Evolutionary conservation across 2,329 filamentous ascomycete genomes (phyloP).

Genomic region (Pseudogymnoascus sp.): DNA sequence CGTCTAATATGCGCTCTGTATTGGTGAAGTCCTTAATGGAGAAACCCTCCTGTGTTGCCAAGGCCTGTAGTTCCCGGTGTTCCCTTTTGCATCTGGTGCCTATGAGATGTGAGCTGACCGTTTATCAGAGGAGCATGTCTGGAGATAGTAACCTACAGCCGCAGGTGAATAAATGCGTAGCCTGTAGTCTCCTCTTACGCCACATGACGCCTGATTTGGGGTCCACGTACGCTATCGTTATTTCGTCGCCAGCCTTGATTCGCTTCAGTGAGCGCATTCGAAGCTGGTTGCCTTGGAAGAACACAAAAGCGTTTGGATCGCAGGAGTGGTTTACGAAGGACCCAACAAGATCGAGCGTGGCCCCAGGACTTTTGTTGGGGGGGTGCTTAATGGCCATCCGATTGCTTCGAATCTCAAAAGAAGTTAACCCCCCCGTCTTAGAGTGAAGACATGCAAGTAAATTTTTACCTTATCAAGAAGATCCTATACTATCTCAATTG

Average conservation of each 20-base stretch:
- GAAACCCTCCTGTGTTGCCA: neutral
- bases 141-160: neutral
- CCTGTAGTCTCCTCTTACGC: neutral
- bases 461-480: too few species aligned
- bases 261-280: constrained; percentile 26
- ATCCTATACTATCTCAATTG: too few species aligned
- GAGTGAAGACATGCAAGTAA: too few species aligned
- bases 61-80: neutral
- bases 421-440: neutral
- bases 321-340: constrained; percentile 32
- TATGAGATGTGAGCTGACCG: neutral
- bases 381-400: neutral
- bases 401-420: neutral
- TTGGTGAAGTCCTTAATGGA: neutral
- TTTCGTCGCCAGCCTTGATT: constrained; percentile 29
- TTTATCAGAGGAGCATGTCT: neutral
- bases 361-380: neutral
- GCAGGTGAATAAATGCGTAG: neutral
- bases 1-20: neutral
- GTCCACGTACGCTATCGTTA: constrained; percentile 29
- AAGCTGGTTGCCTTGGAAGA: constrained; percentile 27
- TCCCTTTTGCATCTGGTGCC: neutral
- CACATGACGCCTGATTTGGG: neutral
- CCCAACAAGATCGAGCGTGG: constrained; percentile 23
- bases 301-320: constrained; percentile 28